Base-by-base conservation (phyloP, 805 yeast genomes). In the Nakazawaea sp. region DNA sequence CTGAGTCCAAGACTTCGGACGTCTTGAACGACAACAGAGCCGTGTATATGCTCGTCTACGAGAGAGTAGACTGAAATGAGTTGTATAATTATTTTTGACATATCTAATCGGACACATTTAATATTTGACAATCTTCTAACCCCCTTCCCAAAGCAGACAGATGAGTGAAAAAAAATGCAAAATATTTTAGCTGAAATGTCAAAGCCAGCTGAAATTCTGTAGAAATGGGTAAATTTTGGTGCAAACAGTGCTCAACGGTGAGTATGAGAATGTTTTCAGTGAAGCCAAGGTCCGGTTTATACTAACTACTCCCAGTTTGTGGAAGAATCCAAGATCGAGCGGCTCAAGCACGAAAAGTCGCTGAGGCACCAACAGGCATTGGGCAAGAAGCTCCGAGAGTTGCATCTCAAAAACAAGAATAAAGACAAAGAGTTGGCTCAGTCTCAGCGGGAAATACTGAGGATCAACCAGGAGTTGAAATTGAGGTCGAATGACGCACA, bases 41-140 rank as follows among this genome's bases (percentile, higher is more conserved):
- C n/a, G 96, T 77, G 2, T 90, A 90, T 57, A 73, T 90, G 82
- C 60, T 90, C 36, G 81, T 84, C 50, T 92, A 84, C 52, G 95
- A 89, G 53, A 60, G 73, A 42, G 59, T 66, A 16, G 72, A 67
- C 36, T 53, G 50, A 32, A 7, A 13, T 23, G 18, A 13, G 19
- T n/a, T 34, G 17, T n/a, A n/a, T n/a, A n/a, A n/a, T n/a, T n/a
- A n/a, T n/a, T n/a, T n/a, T n/a, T n/a, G n/a, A n/a, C n/a, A n/a
- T n/a, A n/a, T n/a, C n/a, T n/a, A n/a, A n/a, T n/a, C n/a, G n/a
- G n/a, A n/a, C n/a, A n/a, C n/a, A n/a, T n/a, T n/a, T n/a, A n/a
- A n/a, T n/a, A n/a, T n/a, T n/a, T n/a, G n/a, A n/a, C n/a, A n/a
- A n/a, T n/a, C n/a, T n/a, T n/a, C n/a, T n/a, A n/a, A n/a, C n/a